Conservation (phyloP, 306 rosid genomes). For the Malus domestica region ASM211411v1 NC_041805.1:27632001-27632500, state of each 20-base stretch:
- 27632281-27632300: not conserved
- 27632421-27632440: constrained; percentile 80
- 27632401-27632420: constrained; percentile 66
- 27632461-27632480: not conserved
- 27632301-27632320: not conserved
- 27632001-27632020: not conserved
- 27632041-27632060: not conserved
- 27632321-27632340: not conserved
- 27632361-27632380: constrained; percentile 85
- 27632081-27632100: constrained; percentile 94
- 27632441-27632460: constrained; percentile 71
- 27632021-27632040: not conserved
- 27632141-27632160: constrained; percentile 50
- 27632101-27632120: constrained; percentile 73
- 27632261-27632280: not conserved
- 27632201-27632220: not conserved
- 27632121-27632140: constrained; percentile 76
- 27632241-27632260: not conserved
- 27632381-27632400: constrained; percentile 75
- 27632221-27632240: not conserved
- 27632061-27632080: constrained; percentile 9
- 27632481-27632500: not conserved
- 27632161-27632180: constrained; percentile 11
- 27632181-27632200: not conserved
- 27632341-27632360: constrained; percentile 2